These are phyloP conservation scores for Camellia sinensis DNA, from an alignment of 148 eudicot genomes.

Conservation along the genomic window DNA sequence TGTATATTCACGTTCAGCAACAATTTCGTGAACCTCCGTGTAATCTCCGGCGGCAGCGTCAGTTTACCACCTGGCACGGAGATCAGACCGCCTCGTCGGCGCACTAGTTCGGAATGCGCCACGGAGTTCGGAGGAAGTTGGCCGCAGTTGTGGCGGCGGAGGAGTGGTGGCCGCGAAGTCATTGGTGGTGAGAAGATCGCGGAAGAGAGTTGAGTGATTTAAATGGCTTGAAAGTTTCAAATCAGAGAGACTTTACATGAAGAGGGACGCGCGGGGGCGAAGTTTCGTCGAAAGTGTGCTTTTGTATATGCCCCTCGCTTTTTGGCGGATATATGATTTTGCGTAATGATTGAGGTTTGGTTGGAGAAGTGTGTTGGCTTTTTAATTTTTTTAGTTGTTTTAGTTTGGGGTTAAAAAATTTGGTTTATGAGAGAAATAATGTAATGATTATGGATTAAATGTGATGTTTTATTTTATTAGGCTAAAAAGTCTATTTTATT, in stretches of 20 bases:
- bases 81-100: neutral
- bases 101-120: neutral
- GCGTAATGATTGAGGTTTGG: no score
- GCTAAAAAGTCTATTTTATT: no score
- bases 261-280: no score
- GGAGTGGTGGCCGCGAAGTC: neutral
- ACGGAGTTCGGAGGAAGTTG: neutral
- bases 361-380: no score
- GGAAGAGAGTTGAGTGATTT: neutral
- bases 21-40: slow-evolving; percentile 35
- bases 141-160: neutral
- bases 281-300: no score
- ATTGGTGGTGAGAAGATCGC: neutral
- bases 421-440: no score
- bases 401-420: no score
- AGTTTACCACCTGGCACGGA: neutral
- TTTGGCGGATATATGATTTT: no score
- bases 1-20: slow-evolving; percentile 54
- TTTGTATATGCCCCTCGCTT: no score
- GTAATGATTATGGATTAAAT: no score
- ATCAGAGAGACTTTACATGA: neutral
- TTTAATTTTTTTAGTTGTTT: no score
- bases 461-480: no score
- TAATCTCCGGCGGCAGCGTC: neutral
- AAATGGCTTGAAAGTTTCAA: neutral